Percentiles rank a stretch among this genome's conserved stretches.
phyloP scores from a whole-genome alignment of 2,329 filamentous ascomycete genomes.

The Epicoccum sorghinum region DNA sequence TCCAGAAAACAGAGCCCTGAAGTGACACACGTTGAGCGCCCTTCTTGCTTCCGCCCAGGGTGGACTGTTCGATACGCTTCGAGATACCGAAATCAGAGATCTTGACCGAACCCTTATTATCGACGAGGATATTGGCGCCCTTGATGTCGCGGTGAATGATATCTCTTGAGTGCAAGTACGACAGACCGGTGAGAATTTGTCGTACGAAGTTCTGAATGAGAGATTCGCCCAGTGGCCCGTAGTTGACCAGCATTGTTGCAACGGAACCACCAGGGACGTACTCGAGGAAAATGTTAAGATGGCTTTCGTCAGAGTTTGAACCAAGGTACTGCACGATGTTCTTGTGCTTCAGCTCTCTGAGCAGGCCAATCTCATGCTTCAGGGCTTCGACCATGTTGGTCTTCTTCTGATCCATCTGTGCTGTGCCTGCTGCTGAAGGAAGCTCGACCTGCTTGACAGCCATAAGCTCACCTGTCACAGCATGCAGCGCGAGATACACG shows the following conservation, averaged over 20 bases:
- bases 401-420: constrained; percentile 82
- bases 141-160: constrained; percentile 99
- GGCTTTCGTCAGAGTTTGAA: constrained; percentile 86
- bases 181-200: constrained; percentile 90
- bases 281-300: constrained; percentile 99
- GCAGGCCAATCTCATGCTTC: constrained; percentile 92
- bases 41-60: constrained; percentile 59
- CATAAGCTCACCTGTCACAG: constrained; percentile 95
- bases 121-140: constrained; percentile 96
- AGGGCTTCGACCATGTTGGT: constrained; percentile 98
- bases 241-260: constrained; percentile 97
- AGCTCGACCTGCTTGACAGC: constrained; percentile 98
- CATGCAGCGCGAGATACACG: constrained; percentile 92
- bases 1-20: constrained; percentile 98
- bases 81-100: constrained; percentile 99
- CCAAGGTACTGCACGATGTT: constrained; percentile 99
- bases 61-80: constrained; percentile 93
- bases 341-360: constrained; percentile 91
- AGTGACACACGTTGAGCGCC: constrained; percentile 68
- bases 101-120: constrained; percentile 98
- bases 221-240: constrained; percentile 91
- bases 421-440: constrained; percentile 75
- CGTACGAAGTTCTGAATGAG: constrained; percentile 95
- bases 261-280: constrained; percentile 98
- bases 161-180: constrained; percentile 90